Conservation (phyloP, 805 yeast genomes). For the Clavispora carvajalis region DNA sequence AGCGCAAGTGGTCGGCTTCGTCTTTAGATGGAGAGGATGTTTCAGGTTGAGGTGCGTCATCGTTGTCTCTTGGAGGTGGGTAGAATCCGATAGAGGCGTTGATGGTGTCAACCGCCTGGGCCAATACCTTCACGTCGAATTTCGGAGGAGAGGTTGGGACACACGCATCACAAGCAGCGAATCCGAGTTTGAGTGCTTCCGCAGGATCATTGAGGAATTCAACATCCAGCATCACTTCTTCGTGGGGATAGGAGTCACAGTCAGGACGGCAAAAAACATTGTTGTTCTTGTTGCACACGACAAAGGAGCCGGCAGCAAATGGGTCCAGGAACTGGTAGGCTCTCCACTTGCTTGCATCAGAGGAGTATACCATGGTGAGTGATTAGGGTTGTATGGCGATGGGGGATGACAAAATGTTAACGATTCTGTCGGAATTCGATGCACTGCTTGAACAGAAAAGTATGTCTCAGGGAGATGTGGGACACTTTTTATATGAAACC, state of each 20-base stretch:
- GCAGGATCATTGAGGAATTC: constrained; percentile 36
- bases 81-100: constrained; percentile 56
- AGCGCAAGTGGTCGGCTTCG: constrained; percentile 62
- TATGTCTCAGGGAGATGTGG: not conserved
- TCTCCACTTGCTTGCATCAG: constrained; percentile 49
- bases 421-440: not conserved
- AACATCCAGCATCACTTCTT: constrained; percentile 42
- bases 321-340: constrained; percentile 67
- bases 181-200: constrained; percentile 44
- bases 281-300: constrained; percentile 42
- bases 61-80: constrained; percentile 45
- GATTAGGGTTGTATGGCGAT: too few relatives aligned
- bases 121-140: constrained; percentile 41
- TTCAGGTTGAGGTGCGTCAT: constrained; percentile 24
- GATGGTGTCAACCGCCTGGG: constrained; percentile 48
- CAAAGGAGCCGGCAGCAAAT: constrained; percentile 54
- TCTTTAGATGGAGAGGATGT: constrained; percentile 33
- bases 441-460: not conserved
- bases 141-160: constrained; percentile 44
- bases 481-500: not conserved
- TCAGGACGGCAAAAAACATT: constrained; percentile 61
- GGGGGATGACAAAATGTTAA: not conserved
- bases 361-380: constrained; percentile 35
- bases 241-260: constrained; percentile 48
- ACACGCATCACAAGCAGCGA: constrained; percentile 49